Evolutionary conservation across 306 rosid genomes (phyloP).

Genomic region (Trifolium pratense): DNA sequence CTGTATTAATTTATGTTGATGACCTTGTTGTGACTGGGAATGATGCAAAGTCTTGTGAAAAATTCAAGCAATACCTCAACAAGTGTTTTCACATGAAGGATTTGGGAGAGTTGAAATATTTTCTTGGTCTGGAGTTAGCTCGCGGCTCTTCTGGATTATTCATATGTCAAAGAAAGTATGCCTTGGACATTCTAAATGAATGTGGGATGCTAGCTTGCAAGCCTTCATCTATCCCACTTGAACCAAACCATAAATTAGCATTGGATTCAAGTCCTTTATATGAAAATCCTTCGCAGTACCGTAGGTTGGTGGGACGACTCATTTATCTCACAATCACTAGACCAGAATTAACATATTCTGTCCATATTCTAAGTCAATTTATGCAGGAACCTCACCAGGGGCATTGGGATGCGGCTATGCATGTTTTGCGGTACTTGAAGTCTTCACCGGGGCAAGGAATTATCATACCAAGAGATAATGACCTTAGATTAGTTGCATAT

Average conservation of each 20-base stretch:
- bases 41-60: neutral
- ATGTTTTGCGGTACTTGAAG: neutral
- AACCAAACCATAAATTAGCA: neutral
- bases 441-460: neutral
- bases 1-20: neutral
- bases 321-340: neutral
- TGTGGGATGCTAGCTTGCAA: neutral
- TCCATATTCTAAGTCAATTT: too few species aligned
- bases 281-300: too few species aligned
- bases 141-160: neutral
- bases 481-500: neutral
- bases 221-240: conserved; percentile 1
- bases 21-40: neutral
- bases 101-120: neutral
- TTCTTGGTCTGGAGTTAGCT: neutral
- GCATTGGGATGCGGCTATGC: neutral
- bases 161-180: neutral
- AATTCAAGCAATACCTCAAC: neutral
- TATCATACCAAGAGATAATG: neutral
- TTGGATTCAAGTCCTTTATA: too few species aligned
- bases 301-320: too few species aligned
- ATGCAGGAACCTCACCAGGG: neutral
- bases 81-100: neutral
- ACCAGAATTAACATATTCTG: neutral
- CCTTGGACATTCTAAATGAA: neutral